These are phyloP conservation scores for Phytophthora colocasiae DNA, from an alignment of 352 stramenopile species.

Conservation along the genomic window DNA sequence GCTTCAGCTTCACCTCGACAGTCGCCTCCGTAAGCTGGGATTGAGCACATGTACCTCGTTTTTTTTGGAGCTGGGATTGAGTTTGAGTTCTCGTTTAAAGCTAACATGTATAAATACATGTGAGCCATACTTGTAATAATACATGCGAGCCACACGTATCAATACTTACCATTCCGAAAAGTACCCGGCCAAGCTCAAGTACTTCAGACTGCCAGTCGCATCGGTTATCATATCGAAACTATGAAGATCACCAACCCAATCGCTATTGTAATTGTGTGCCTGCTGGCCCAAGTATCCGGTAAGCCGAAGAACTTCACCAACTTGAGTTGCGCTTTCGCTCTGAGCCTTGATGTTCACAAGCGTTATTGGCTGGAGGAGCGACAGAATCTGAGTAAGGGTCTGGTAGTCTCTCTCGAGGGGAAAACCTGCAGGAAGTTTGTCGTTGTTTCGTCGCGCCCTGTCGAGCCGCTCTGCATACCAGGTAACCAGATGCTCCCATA, in stretches of 20 bases:
- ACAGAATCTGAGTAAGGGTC: constrained; percentile 1
- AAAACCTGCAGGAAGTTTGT: constrained; percentile 4
- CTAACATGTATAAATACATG: no score
- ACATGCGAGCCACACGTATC: no score
- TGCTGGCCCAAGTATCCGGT: constrained; percentile 12
- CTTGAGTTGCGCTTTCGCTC: constrained; percentile 6
- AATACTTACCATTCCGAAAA: no score
- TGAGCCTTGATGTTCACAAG: constrained; percentile 5
- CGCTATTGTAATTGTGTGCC: constrained; percentile 14
- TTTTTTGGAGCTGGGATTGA: no score
- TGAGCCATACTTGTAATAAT: neutral
- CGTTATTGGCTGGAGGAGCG: constrained; percentile 2
- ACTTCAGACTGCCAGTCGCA: neutral
- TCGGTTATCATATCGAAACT: neutral
- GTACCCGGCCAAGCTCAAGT: neutral
- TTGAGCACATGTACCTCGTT: no score
- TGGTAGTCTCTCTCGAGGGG: constrained; percentile 10
- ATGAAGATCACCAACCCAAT: constrained; percentile 36
- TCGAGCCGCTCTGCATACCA: constrained; percentile 7
- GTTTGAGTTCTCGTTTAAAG: no score
- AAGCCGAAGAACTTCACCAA: constrained; percentile 18
- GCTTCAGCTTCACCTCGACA: constrained; percentile 16
- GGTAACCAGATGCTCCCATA: constrained; percentile 9
- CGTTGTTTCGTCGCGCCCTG: neutral
- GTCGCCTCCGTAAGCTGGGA: neutral